Conservation (phyloP, 2,329 filamentous ascomycete species). For the Colletotrichum plurivorum region DNA sequence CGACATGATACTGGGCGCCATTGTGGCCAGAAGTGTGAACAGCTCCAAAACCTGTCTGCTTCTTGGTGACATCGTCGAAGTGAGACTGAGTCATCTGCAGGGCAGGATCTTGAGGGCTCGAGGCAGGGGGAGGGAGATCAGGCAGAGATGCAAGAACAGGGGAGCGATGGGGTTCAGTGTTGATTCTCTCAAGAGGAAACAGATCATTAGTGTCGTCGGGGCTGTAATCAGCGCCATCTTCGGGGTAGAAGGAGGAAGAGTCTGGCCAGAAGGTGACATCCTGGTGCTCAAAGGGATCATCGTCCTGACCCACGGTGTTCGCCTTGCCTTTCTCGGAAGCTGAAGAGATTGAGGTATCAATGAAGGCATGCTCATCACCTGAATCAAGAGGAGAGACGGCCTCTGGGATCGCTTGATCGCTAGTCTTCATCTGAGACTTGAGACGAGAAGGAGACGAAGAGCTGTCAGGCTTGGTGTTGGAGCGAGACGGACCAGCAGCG, state of each 20-base stretch:
- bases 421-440: conserved; percentile 6
- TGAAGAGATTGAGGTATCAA: conserved; percentile 20
- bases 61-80: conserved; percentile 36
- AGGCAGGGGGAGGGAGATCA: conserved; percentile 2
- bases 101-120: conserved; percentile 1
- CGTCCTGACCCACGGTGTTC: not conserved
- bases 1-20: conserved; percentile 16
- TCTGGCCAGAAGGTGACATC: conserved; percentile 12
- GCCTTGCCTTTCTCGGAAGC: not conserved
- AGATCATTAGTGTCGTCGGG: conserved; percentile 3
- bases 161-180: conserved; percentile 12
- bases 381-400: conserved; percentile 10
- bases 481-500: not conserved
- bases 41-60: conserved; percentile 1
- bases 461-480: conserved; percentile 3
- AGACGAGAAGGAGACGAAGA: conserved; percentile 8
- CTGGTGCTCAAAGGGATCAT: conserved; percentile 12
- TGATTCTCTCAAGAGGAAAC: conserved; percentile 1
- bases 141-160: conserved; percentile 18
- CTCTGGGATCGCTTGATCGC: not conserved
- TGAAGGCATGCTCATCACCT: conserved; percentile 22
- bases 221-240: conserved; percentile 15
- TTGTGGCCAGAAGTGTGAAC: conserved; percentile 23
- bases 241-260: conserved; percentile 35
- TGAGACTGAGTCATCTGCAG: conserved; percentile 19